Conservation (phyloP, 2,329 filamentous ascomycete species). For the Pseudopyricularia cyperi region DNA sequence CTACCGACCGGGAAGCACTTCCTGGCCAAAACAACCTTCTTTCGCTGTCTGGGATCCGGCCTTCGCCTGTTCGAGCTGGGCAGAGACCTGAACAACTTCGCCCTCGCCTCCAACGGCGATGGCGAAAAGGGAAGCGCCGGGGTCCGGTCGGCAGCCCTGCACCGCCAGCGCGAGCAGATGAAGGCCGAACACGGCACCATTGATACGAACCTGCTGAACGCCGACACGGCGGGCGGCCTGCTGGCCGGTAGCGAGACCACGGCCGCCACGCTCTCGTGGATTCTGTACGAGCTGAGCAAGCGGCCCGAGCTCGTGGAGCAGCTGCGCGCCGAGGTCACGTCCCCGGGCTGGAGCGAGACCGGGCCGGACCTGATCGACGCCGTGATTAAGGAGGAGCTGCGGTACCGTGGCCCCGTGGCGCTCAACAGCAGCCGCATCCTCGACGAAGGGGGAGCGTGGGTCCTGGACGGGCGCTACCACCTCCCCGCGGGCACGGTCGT, state of each 20-base stretch:
- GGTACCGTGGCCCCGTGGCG: background rate
- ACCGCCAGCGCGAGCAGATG: background rate
- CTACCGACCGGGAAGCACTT: background rate
- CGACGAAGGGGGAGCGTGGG: background rate
- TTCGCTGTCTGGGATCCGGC: background rate
- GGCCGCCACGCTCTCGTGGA: constrained; percentile 27
- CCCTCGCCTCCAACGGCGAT: no score
- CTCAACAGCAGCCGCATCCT: background rate
- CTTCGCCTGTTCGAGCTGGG: background rate
- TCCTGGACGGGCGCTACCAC: background rate
- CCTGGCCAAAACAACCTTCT: background rate
- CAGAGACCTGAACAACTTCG: background rate
- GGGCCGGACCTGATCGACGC: background rate
- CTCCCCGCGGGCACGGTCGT: background rate
- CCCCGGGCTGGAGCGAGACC: background rate
- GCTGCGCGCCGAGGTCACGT: constrained; percentile 21
- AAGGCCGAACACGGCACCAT: background rate
- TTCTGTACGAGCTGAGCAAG: constrained; percentile 21
- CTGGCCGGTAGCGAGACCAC: constrained; percentile 58
- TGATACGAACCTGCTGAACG: background rate
- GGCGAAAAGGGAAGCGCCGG: background rate
- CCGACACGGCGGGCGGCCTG: constrained; percentile 20
- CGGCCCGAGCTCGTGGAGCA: constrained; percentile 21
- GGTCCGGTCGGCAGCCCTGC: background rate
- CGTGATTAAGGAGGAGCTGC: background rate